phyloP scores from a whole-genome alignment of 768 basidiomycete genomes.

The Suillus tomentosus region DNA sequence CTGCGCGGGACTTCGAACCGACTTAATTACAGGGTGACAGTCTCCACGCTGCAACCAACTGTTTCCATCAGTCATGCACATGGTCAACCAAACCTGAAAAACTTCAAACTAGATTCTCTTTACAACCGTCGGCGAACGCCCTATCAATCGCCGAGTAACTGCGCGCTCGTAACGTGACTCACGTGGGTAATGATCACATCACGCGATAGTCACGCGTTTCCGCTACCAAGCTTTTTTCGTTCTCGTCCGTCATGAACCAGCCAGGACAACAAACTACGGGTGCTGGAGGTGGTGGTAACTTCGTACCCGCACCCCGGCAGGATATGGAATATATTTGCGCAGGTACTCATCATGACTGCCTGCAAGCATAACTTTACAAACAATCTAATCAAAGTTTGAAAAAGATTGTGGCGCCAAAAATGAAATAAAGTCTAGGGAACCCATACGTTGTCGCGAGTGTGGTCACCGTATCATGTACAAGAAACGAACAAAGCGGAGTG shows the following conservation, averaged over 20 bases:
- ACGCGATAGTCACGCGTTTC: constrained; percentile 19
- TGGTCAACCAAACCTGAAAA: neutral
- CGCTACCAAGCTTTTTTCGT: constrained; percentile 7
- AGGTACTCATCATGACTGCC: constrained; percentile 47
- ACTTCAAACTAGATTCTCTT: neutral
- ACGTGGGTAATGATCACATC: constrained; percentile 14
- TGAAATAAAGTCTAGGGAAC: constrained; percentile 87
- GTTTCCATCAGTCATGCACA: constrained; percentile 2
- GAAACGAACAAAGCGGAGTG: constrained; percentile 92
- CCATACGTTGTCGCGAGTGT: constrained; percentile 94
- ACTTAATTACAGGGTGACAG: constrained; percentile 2
- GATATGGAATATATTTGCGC: constrained; percentile 90
- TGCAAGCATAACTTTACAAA: constrained; percentile 5
- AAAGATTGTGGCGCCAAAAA: constrained; percentile 92
- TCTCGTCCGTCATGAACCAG: constrained; percentile 41
- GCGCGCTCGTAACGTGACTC: constrained; percentile 2
- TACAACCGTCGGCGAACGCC: neutral
- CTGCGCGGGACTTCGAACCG: neutral
- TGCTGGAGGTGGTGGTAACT: constrained; percentile 28
- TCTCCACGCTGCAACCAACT: constrained; percentile 3
- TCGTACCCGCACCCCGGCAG: constrained; percentile 43
- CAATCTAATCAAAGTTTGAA: constrained; percentile 17
- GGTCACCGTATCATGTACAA: constrained; percentile 99
- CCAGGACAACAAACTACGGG: constrained; percentile 33
- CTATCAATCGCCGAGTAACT: neutral